Percentiles rank a stretch among this genome's conserved stretches.
Evolutionary conservation across 2,329 filamentous ascomycete genomes (phyloP).

Genomic region (Fusarium burgessii): DNA sequence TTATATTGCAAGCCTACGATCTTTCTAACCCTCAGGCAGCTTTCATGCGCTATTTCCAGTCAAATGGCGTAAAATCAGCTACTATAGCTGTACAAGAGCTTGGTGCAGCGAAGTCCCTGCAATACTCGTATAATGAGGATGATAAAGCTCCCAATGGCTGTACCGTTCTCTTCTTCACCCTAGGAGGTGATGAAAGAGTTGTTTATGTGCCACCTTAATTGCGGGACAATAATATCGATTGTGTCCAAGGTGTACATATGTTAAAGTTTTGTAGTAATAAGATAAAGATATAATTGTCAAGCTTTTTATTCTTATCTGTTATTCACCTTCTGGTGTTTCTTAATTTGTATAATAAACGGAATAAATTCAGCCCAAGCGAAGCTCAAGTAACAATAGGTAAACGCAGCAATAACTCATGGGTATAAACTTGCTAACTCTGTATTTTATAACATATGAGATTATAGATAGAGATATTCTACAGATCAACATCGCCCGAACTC

Average conservation of each 20-base stretch:
- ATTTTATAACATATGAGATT: neutral
- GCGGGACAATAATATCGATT: fast-evolving
- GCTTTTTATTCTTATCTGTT: too few species aligned
- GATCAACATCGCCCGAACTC: neutral
- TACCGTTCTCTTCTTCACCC: neutral
- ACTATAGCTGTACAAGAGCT: neutral
- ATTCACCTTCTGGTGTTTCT: too few species aligned
- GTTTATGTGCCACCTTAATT: neutral
- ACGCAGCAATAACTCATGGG: neutral
- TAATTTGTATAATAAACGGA: too few species aligned
- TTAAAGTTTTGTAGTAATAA: neutral
- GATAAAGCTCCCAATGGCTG: neutral
- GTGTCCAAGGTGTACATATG: neutral
- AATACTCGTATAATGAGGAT: neutral
- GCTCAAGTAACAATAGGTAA: fast-evolving
- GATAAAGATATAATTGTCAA: too few species aligned
- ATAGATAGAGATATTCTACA: neutral
- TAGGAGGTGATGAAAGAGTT: neutral
- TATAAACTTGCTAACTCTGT: neutral
- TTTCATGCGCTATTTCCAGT: neutral
- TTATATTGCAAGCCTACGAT: neutral
- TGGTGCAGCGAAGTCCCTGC: neutral
- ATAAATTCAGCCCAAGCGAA: too few species aligned
- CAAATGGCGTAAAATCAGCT: neutral
- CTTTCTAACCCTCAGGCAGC: neutral